Evolutionary conservation across 805 yeast genomes (phyloP).

Genomic region (Saccharomycopsis sp.): DNA sequence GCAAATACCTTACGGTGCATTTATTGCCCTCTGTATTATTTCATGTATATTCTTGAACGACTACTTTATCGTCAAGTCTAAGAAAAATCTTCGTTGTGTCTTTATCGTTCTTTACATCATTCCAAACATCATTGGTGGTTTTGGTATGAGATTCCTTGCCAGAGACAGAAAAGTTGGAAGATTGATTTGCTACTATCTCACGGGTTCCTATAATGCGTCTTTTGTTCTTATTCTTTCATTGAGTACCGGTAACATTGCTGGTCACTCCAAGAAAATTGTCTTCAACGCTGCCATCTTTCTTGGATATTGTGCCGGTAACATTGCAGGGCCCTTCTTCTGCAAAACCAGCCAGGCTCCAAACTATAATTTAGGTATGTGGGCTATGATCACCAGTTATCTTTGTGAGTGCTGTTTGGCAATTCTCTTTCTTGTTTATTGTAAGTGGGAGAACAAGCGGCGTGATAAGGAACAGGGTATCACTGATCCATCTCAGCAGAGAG

Average conservation of each 20-base stretch:
- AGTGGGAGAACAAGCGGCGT: conserved; percentile 45
- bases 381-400: conserved; percentile 29
- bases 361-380: conserved; percentile 36
- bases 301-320: conserved; percentile 49
- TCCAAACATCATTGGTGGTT: conserved; percentile 29
- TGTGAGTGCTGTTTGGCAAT: conserved; percentile 2
- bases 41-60: conserved; percentile 49
- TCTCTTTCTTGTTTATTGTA: conserved; percentile 24
- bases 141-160: conserved; percentile 42
- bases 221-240: conserved; percentile 32
- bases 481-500: conserved; percentile 24
- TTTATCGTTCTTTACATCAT: conserved; percentile 30
- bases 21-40: conserved; percentile 21
- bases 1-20: conserved; percentile 42
- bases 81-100: conserved; percentile 30
- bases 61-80: conserved; percentile 40
- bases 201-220: conserved; percentile 33
- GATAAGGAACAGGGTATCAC: conserved; percentile 31
- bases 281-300: conserved; percentile 40
- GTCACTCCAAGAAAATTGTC: conserved; percentile 50
- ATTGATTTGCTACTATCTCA: conserved; percentile 24
- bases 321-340: conserved; percentile 50
- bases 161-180: conserved; percentile 22
- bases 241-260: conserved; percentile 45
- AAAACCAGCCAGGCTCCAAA: conserved; percentile 37